Evolutionary conservation across 192 early-diverging fungal genomes (phyloP), one percentile per base, ranked within the genome.

Genomic region (Coemansia sp.): DNA sequence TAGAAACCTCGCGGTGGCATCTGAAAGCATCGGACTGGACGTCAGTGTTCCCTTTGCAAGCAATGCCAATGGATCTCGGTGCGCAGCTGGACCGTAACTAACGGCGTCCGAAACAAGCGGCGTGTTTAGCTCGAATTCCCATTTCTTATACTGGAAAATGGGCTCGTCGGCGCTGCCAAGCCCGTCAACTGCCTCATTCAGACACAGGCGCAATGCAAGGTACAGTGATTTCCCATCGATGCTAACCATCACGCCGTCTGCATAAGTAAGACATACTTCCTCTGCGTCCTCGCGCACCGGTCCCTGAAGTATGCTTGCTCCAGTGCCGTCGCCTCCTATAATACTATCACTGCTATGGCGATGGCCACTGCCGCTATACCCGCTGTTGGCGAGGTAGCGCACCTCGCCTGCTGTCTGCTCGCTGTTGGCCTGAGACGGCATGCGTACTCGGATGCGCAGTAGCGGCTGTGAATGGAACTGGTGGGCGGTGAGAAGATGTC

Each of bases 141-240:
- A 79, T 37, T 74, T 79, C 61, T 79, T 79, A 62, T 79, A 79
- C 59, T 71, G 68, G 29, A 79, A 74, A n/a, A 61, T 43, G 10
- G 71, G 77, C 25, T 60, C 71, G 13, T 64, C 68, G 0, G 71
- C 16, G 23, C 65, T 61, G 25, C 61, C 68, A 51, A 33, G 18
- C n/a, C 55, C 55, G 1, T 45, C 42, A 0, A 62, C 51, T 7
- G 68, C 71, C 23, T 74, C 77, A 58, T 63, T 72, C n/a, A 74
- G 62, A 23, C 77, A 79, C 13, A 79, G 64, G 7, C 77, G 63
- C 21, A 79, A 58, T 18, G 77, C 71, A 30, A 79, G 53, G 28
- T 79, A 79, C 48, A 79, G 58, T 40, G 77, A 74, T 40, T 66
- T 58, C 0, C 77, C 77, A 23, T 79, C 71, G 2, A 79, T 64